A percentile compares a stretch with the other conserved stretches of the same genome.
Conservation (phyloP, 306 rosid species). For the Styphnolobium japonicum region DNA sequence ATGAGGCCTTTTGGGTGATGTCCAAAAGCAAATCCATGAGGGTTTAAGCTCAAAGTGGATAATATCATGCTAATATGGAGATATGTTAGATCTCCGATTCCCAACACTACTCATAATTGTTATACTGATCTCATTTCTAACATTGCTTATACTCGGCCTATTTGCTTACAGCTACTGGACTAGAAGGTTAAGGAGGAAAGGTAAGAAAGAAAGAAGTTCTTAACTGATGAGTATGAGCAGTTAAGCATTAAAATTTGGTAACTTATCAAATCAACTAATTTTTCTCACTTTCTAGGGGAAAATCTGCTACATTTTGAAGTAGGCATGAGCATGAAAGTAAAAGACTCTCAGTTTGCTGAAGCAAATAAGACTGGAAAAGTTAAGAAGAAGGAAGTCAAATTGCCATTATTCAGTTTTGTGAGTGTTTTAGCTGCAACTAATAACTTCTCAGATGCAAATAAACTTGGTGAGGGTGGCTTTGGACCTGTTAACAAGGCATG, state of each 20-base stretch:
- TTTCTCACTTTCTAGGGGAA: slow-evolving; percentile 16
- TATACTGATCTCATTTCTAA: background rate
- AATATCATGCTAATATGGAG: too few relatives aligned
- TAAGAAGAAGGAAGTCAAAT: slow-evolving; percentile 20
- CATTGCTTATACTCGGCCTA: background rate
- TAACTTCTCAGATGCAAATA: slow-evolving; percentile 30
- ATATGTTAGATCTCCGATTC: too few relatives aligned
- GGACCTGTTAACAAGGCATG: slow-evolving; percentile 46
- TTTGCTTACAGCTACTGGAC: background rate
- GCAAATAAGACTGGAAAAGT: background rate
- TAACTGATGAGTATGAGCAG: too few relatives aligned
- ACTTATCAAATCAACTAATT: background rate
- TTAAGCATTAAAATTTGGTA: background rate
- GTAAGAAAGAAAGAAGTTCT: slow-evolving; percentile 16
- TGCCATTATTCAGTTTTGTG: slow-evolving; percentile 39
- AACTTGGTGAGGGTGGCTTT: slow-evolving; percentile 48
- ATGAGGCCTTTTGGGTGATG: too few relatives aligned
- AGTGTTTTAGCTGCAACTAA: slow-evolving; percentile 37
- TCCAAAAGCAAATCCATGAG: too few relatives aligned
- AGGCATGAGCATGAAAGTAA: slow-evolving; percentile 18
- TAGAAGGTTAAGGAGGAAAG: slow-evolving; percentile 1
- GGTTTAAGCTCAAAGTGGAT: too few relatives aligned
- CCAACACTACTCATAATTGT: background rate
- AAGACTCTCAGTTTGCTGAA: background rate
- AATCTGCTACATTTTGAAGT: slow-evolving; percentile 32